Conservation (phyloP, 208 protist species). For the Crithidia bombi region DNA sequence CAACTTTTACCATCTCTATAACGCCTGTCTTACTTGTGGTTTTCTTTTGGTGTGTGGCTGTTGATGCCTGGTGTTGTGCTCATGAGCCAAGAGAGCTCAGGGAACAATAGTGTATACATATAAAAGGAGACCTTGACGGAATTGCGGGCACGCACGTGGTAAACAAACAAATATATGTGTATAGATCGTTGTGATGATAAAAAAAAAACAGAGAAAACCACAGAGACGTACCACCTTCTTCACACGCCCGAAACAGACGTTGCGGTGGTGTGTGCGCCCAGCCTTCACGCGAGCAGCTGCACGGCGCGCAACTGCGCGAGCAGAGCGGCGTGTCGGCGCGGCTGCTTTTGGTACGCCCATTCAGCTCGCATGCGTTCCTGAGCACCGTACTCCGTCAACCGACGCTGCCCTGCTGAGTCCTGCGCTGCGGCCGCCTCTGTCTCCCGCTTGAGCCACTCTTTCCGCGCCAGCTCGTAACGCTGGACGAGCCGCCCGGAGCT, state of each 20-base stretch:
- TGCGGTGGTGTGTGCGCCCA: background rate
- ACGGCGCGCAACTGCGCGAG: slow-evolving; percentile 56
- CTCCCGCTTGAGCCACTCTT: slow-evolving; percentile 38
- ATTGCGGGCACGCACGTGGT: too few species aligned
- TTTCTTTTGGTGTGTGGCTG: too few species aligned
- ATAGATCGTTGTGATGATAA: background rate
- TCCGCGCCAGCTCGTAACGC: slow-evolving; percentile 62
- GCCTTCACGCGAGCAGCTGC: slow-evolving; percentile 11
- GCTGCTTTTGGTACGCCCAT: slow-evolving; percentile 70
- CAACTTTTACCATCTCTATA: too few species aligned
- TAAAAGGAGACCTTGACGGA: too few species aligned
- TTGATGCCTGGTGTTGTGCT: too few species aligned
- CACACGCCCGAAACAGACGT: background rate
- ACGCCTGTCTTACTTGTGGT: too few species aligned
- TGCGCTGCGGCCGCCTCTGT: slow-evolving; percentile 11
- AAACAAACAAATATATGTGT: too few species aligned
- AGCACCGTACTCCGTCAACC: slow-evolving; percentile 59
- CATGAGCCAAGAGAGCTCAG: too few species aligned
- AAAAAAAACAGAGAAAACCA: background rate
- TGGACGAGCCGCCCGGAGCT: slow-evolving; percentile 51
- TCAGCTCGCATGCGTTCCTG: slow-evolving; percentile 23
- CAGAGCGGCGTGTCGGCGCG: slow-evolving; percentile 36
- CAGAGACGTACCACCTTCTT: too few species aligned
- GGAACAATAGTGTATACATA: too few species aligned
- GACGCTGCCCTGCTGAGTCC: slow-evolving; percentile 34